These are phyloP conservation scores for Talaromyces ruber DNA, from an alignment of 495 filamentous ascomycete genomes.

Conservation along the genomic window DNA sequence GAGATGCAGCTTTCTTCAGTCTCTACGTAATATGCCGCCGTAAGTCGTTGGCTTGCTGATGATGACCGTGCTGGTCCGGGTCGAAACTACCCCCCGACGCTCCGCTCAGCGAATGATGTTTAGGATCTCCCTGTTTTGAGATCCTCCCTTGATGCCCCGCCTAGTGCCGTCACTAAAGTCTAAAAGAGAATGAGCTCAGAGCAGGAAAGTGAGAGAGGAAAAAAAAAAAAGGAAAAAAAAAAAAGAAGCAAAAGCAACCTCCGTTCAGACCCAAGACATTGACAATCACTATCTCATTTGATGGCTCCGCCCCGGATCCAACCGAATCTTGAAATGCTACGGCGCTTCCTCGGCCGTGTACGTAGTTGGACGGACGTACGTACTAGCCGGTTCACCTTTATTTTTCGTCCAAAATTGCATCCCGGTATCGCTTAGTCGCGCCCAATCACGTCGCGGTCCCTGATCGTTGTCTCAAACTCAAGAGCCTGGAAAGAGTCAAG, in stretches of 20 bases:
- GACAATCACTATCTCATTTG: neutral
- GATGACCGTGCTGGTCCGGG: neutral
- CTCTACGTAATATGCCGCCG: neutral
- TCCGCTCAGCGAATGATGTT: neutral
- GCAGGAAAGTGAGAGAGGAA: neutral
- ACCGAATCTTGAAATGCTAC: neutral
- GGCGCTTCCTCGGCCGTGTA: neutral
- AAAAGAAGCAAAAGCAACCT: neutral
- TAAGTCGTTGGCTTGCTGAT: neutral
- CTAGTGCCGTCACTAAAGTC: neutral
- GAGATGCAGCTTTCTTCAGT: neutral
- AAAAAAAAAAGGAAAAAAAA: neutral
- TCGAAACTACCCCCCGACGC: neutral
- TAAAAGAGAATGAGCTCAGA: too few species aligned
- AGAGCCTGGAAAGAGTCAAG: neutral
- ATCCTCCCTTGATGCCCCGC: neutral
- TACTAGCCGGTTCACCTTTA: neutral
- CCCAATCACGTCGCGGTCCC: neutral
- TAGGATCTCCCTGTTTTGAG: neutral
- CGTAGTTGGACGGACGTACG: neutral
- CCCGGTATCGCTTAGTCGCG: neutral
- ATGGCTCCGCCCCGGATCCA: neutral
- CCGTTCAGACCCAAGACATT: neutral
- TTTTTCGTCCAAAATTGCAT: neutral
- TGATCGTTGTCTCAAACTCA: slow-evolving; percentile 2